Evolutionary conservation across 805 yeast genomes (phyloP).

Genomic region (Ogataea sp.): DNA sequence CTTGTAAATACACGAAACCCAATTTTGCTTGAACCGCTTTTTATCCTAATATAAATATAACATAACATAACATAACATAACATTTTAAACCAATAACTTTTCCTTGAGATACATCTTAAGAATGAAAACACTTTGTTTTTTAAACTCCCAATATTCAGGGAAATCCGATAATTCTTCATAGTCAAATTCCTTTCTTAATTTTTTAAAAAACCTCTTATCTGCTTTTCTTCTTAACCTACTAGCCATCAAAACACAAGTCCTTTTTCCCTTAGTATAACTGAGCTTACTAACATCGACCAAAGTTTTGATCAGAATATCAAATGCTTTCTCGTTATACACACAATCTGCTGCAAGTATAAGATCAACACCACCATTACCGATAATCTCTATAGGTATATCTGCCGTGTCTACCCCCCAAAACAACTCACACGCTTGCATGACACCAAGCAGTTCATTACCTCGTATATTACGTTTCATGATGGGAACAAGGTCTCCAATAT

Average conservation of each 20-base stretch:
- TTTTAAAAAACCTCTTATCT: slow-evolving; percentile 14
- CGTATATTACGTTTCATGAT: slow-evolving; percentile 38
- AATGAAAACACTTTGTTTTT: slow-evolving; percentile 32
- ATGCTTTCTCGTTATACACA: slow-evolving; percentile 47
- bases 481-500: slow-evolving; percentile 38
- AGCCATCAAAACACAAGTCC: slow-evolving; percentile 41
- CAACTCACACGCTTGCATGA: slow-evolving; percentile 33
- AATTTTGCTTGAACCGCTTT: slow-evolving; percentile 1
- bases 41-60: not conserved
- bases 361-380: slow-evolving; percentile 23
- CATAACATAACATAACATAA: slow-evolving; percentile 11
- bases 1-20: too few species aligned
- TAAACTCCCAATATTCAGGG: slow-evolving; percentile 26
- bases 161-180: slow-evolving; percentile 24
- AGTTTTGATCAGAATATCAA: slow-evolving; percentile 43
- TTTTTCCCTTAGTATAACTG: slow-evolving; percentile 12
- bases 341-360: slow-evolving; percentile 52
- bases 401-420: slow-evolving; percentile 36
- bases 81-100: slow-evolving; percentile 4
- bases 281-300: slow-evolving; percentile 31
- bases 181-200: slow-evolving; percentile 24
- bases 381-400: not conserved
- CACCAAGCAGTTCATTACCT: slow-evolving; percentile 27
- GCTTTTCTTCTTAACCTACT: slow-evolving; percentile 45
- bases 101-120: slow-evolving; percentile 23